Evolutionary conservation across 345 rosid species (phyloP), one percentile per base, ranked within the genome.

Genomic region (Ceriops decandra): DNA sequence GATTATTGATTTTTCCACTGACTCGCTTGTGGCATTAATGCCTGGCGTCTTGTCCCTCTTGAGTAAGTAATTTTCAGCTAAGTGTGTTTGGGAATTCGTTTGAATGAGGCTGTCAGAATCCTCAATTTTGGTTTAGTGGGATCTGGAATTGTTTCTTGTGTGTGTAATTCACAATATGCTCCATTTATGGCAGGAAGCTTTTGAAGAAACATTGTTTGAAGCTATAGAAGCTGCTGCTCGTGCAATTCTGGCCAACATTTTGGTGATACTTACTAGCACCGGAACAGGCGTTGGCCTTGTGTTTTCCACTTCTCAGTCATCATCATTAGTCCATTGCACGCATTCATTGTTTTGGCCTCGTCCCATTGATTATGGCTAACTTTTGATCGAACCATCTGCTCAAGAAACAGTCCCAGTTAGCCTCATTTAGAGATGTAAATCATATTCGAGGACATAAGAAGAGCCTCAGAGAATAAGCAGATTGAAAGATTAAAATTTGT

Each of bases 331-430:
- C 63, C 42, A 66, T 61, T 58, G 72, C 60, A 62, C 63, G 26
- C 67, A 42, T 19, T 74, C 83, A 47, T 67, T 79, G 81, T 75
- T 86, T 42, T 78, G 85, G 77, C 71, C 81, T 42, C 95, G 88
- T 72, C 98, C 96, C 2, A 70, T 88, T 64, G 98, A 88, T 79
- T 85, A 90, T 75, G 98, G 90, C 79, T 90, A 84, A 90, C 69
- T 36, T 66, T 68, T 58, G 36, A 76, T 64, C 67, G 33, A 16
- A 21, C 8, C 27, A 47, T 72, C 60, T 19, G 4, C 42, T 59
- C 52, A 27, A 30, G 20, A 74, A 52, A 56, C 15, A 53, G 27
- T 56, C 60, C 58, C 51, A 1, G n/a, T 68, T 62, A 64, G 75
- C 51, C 35, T 26, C 31, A 26, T 38, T 66, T 38, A 54, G 84